Percentiles rank a stretch among this genome's conserved stretches.
These are phyloP conservation scores for Lathyrus tuberosus DNA, from an alignment of 306 rosid genomes.

Conservation along the genomic window DNA sequence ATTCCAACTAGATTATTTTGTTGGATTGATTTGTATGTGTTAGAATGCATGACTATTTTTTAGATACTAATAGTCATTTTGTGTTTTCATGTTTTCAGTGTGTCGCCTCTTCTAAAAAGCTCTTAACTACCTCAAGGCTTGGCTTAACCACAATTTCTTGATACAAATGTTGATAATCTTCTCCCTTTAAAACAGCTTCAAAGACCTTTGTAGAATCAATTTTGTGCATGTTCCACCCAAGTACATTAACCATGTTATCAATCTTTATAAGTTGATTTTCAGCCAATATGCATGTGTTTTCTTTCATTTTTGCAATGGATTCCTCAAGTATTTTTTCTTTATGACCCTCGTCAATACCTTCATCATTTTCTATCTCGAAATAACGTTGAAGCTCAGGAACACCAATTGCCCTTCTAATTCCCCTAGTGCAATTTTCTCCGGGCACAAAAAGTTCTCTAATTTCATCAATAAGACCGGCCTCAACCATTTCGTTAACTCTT, in stretches of 20 bases:
- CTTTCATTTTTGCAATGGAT: background rate
- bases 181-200: slow-evolving; percentile 21
- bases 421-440: slow-evolving; percentile 10
- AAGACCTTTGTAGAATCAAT: slow-evolving; percentile 44
- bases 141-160: slow-evolving; percentile 34
- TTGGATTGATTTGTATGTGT: too few species aligned
- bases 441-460: slow-evolving; percentile 14
- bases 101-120: background rate
- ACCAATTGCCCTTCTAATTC: slow-evolving; percentile 46
- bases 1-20: too few species aligned
- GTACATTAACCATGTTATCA: background rate
- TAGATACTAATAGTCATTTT: too few species aligned
- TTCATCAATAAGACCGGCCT: slow-evolving; percentile 37
- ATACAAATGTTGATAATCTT: background rate
- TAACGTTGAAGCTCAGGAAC: slow-evolving; percentile 36
- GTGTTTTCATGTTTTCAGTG: background rate
- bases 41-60: too few species aligned
- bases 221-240: slow-evolving; percentile 35
- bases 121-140: slow-evolving; percentile 11
- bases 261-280: slow-evolving; percentile 12
- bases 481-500: slow-evolving; percentile 41
- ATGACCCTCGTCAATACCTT: background rate
- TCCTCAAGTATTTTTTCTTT: slow-evolving; percentile 11
- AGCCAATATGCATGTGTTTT: slow-evolving; percentile 29
- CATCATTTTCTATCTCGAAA: slow-evolving; percentile 15